Percentiles rank a stretch among this genome's conserved stretches.
phyloP scores from a whole-genome alignment of 208 protist genomes.

The Acanthamoeba royreba region DNA sequence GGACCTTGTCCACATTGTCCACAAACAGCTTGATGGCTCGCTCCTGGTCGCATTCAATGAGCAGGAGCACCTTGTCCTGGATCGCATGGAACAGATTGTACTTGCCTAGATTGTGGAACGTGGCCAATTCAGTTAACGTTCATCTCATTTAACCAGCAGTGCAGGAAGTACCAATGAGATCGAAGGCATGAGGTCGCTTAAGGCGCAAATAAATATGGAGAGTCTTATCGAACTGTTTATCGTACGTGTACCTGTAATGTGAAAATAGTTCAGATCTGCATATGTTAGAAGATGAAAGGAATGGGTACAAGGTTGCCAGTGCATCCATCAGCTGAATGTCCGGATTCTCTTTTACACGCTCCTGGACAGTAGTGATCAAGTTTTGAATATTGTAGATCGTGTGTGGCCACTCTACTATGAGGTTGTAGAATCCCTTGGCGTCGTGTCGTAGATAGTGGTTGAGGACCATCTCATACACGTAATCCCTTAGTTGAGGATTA shows the following conservation, averaged over 20 bases:
- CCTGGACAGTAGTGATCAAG: slow-evolving; percentile 61
- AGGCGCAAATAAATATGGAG: slow-evolving; percentile 73
- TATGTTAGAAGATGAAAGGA: not conserved
- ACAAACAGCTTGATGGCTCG: slow-evolving; percentile 70
- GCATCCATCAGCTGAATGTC: slow-evolving; percentile 62
- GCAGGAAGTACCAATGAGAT: slow-evolving; percentile 57
- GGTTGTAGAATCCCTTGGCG: not conserved
- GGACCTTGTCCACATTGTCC: slow-evolving; percentile 67
- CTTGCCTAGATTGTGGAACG: not conserved
- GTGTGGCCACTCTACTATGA: slow-evolving; percentile 63
- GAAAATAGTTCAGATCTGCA: not conserved
- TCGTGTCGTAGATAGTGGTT: slow-evolving; percentile 46
- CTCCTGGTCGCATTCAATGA: slow-evolving; percentile 64
- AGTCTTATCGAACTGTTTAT: slow-evolving; percentile 68
- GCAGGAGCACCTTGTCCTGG: slow-evolving; percentile 61
- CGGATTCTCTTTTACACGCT: slow-evolving; percentile 8
- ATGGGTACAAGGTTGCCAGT: slow-evolving; percentile 59
- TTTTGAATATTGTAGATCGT: slow-evolving; percentile 72
- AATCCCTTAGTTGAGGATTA: slow-evolving; percentile 57
- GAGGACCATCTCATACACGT: slow-evolving; percentile 72
- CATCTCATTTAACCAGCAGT: no score
- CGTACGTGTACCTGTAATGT: slow-evolving; percentile 60
- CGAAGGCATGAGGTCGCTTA: slow-evolving; percentile 65
- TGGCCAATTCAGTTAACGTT: no score
- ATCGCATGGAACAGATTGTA: slow-evolving; percentile 66